Evolutionary conservation across 2,329 filamentous ascomycete genomes (phyloP), one percentile per base, ranked within the genome.

Genomic region (Scytalidium lignicola): DNA sequence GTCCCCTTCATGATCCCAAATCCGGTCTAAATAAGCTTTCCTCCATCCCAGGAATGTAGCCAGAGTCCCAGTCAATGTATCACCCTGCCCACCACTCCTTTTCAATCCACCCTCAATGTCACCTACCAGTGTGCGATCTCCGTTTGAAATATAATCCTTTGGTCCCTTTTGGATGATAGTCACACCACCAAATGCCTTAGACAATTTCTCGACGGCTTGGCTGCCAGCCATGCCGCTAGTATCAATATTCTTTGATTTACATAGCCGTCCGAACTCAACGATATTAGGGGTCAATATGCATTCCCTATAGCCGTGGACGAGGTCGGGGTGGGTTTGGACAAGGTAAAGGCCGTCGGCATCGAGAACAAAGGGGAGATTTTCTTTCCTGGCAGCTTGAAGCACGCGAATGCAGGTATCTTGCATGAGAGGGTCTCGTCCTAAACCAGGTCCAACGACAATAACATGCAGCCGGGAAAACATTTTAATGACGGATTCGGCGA

Each of bases 271-370:
- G 64, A 97, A 97, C 67, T 99, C 93, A 3, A 95, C 90, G 0
- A 96, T 86, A 56, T 99, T 99, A 1, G 93, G 93, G 40, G 93
- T 99, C 50, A 99, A 71, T 47, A 99, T 89, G 46, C 89, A 95
- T 52, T 88, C 80, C 43, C 75, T 77, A 71, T 92, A 97, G 1
- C 90, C 91, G 19, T 80, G 77, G 1, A 99, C 80, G 1, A 97
- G 71, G 28, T 83, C 83, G 0, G 90, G 91, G 44, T 85, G 72
- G 23, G 80, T 83, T 60, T 89, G 85, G 12, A 95, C 85, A 1
- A 97, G 70, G 53, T 82, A 80, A 21, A 99, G 72, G 1, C 89
- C 92, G 67, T 99, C 93, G 0, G 93, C 93, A 64, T 99, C 93
- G 2, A 99, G 71, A 6, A 99, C 90, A 52, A 97, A 82, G 0